phyloP scores from a whole-genome alignment of 176 grass and related monocot genomes.

The Oryza meyeriana region DNA sequence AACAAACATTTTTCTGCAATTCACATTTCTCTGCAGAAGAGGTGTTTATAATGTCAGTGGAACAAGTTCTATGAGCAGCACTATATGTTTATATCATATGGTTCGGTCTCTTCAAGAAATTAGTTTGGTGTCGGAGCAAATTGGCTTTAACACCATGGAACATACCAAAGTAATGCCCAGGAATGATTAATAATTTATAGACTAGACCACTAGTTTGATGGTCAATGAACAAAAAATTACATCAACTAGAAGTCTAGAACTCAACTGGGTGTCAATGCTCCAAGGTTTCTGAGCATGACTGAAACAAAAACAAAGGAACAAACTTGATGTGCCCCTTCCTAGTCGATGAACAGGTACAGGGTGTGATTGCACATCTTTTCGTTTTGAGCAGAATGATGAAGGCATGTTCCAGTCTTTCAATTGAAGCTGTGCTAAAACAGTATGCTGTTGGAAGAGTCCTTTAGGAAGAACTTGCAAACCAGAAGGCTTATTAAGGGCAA shows the following conservation, averaged over 20 bases:
- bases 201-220: conserved; percentile 8
- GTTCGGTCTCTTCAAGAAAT: background rate
- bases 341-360: conserved; percentile 87
- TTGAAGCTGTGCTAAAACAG: conserved; percentile 76
- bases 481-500: conserved; percentile 84
- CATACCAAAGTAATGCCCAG: conserved; percentile 1
- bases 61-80: background rate
- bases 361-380: conserved; percentile 46
- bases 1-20: background rate
- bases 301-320: conserved; percentile 28
- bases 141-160: background rate
- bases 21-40: background rate
- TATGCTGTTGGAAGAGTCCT: conserved; percentile 91
- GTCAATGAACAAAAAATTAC: background rate
- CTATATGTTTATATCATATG: background rate
- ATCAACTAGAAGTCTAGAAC: background rate
- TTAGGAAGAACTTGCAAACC: conserved; percentile 95
- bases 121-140: background rate
- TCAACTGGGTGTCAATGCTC: background rate
- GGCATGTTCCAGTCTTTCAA: conserved; percentile 70
- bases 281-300: background rate
- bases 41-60: background rate
- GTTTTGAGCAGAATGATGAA: conserved; percentile 23
- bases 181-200: background rate
- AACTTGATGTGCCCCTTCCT: conserved; percentile 95